These are phyloP conservation scores for Picocystis sp. DNA, from an alignment of 163 green algal species.

Conservation along the genomic window DNA sequence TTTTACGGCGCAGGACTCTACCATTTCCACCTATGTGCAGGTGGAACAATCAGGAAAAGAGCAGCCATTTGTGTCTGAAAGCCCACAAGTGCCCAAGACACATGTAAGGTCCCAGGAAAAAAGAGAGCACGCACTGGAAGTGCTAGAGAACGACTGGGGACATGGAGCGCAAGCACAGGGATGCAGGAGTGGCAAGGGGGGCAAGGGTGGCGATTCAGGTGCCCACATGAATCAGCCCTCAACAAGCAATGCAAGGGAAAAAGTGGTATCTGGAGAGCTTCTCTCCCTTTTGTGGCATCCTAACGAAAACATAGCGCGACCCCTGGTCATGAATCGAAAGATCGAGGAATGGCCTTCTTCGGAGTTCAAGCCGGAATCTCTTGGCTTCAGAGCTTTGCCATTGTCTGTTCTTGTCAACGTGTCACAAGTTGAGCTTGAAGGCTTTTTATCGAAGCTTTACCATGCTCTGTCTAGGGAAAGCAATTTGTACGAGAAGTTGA, in stretches of 20 bases:
- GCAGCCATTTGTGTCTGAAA: neutral
- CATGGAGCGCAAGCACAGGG: neutral
- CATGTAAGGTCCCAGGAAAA: slow-evolving; percentile 2
- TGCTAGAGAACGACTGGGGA: slow-evolving; percentile 3
- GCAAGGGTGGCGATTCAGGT: too few relatives aligned
- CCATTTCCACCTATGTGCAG: neutral
- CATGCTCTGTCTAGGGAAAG: neutral
- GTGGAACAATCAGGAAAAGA: slow-evolving; percentile 4
- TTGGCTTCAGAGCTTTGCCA: slow-evolving; percentile 47
- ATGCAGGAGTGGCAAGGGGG: too few relatives aligned
- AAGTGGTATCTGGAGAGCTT: too few relatives aligned
- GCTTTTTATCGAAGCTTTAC: slow-evolving; percentile 62
- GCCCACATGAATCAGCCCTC: too few relatives aligned
- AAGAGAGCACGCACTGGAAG: neutral
- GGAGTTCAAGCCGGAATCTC: slow-evolving; percentile 34
- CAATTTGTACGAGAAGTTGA: slow-evolving; percentile 30
- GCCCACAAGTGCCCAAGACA: neutral
- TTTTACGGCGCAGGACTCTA: slow-evolving; percentile 1
- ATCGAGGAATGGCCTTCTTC: slow-evolving; percentile 39
- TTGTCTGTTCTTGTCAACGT: slow-evolving; percentile 31
- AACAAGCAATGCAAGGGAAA: too few relatives aligned
- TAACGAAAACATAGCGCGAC: slow-evolving; percentile 58
- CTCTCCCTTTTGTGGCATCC: slow-evolving; percentile 52
- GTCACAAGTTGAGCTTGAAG: slow-evolving; percentile 36
- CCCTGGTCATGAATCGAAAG: slow-evolving; percentile 71